phyloP scores from a whole-genome alignment of 1,139 yeast species.

The Eremothecium cymbalariae region DNA sequence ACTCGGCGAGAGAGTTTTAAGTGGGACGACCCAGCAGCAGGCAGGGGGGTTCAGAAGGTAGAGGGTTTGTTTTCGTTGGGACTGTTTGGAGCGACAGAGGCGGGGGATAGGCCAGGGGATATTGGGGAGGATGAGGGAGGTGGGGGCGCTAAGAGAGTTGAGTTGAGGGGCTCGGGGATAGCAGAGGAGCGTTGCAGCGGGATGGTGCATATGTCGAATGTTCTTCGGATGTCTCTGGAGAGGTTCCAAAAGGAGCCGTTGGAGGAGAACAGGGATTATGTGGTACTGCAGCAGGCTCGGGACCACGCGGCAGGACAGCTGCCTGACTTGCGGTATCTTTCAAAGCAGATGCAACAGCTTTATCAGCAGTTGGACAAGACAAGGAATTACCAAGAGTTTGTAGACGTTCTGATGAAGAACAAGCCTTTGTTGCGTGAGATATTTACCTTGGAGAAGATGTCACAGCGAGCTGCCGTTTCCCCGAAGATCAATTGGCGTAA shows the following conservation, averaged over 20 bases:
- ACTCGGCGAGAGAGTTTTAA: too few relatives aligned
- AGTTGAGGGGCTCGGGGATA: too few relatives aligned
- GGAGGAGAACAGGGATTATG: slow-evolving; percentile 20
- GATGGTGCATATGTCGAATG: slow-evolving; percentile 1
- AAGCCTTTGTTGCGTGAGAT: slow-evolving; percentile 23
- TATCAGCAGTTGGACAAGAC: slow-evolving; percentile 26
- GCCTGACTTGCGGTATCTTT: slow-evolving; percentile 18
- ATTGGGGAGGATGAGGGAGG: too few relatives aligned
- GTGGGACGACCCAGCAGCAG: too few relatives aligned
- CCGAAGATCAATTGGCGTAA: slow-evolving; percentile 41
- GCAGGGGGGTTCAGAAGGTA: too few relatives aligned
- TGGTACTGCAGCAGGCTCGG: slow-evolving; percentile 20
- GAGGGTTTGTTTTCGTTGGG: too few relatives aligned
- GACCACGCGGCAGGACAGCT: slow-evolving; percentile 18
- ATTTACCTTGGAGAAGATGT: slow-evolving; percentile 24
- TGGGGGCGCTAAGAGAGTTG: too few relatives aligned
- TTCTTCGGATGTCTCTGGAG: slow-evolving; percentile 9
- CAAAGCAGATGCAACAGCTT: slow-evolving; percentile 22
- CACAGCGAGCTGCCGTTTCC: slow-evolving; percentile 8
- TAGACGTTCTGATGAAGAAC: slow-evolving; percentile 24
- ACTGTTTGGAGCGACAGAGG: too few relatives aligned
- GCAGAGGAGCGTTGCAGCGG: too few relatives aligned
- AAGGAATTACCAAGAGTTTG: slow-evolving; percentile 28
- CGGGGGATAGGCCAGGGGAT: too few relatives aligned
- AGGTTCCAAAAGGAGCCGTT: slow-evolving; percentile 22